Evolutionary conservation across 768 basidiomycete genomes (phyloP), one percentile per base, ranked within the genome.

Genomic region (Rhodotorula diobovata): DNA sequence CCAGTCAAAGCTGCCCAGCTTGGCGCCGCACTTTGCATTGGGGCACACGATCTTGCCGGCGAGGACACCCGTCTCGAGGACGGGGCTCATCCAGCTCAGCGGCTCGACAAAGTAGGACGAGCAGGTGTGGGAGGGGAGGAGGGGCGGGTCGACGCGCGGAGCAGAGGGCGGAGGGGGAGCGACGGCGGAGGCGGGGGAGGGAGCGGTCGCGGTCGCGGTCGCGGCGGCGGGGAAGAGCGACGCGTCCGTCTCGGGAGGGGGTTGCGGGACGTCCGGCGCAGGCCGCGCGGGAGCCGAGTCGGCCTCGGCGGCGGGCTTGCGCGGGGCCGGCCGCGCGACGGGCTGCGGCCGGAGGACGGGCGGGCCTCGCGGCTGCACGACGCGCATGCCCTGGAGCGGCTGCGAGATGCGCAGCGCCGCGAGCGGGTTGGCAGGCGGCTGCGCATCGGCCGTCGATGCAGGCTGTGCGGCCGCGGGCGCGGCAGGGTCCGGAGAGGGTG

Each of bases 21-120:
- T 99, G 35, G 86, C 87, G 6, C 85, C 85, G 77, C 96, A 99
- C 77, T 90, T 93, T 77, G 87, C 85, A 80, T 94, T 95, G 8
- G 96, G 96, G 76, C 96, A 99, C 0, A 85, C 69, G 75, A 99
- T 90, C 84, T 93, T 96, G 28, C 96, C 96, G 0, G 88, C 85
- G 48, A 94, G 82, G 55, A 87, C 84, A 0, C 93, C 94, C n/a
- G 82, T 80, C 46, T 86, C 84, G 16, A 97, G 82, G 76, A 89
- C 85, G 10, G 87, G 84, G 61, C 92, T 88, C 95, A 99, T 99
- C 96, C 95, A 99, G 84, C 90, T 76, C 77, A 96, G 92, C 45
- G 93, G 93, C 79, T 98, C 95, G 56, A 97, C 87, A 78, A 97
- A 98, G 80, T 99, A 99, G 15, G 93, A 94, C 2, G 93, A 95